Base-by-base conservation (phyloP, 306 rosid species). In the Corylus americana region DNA sequence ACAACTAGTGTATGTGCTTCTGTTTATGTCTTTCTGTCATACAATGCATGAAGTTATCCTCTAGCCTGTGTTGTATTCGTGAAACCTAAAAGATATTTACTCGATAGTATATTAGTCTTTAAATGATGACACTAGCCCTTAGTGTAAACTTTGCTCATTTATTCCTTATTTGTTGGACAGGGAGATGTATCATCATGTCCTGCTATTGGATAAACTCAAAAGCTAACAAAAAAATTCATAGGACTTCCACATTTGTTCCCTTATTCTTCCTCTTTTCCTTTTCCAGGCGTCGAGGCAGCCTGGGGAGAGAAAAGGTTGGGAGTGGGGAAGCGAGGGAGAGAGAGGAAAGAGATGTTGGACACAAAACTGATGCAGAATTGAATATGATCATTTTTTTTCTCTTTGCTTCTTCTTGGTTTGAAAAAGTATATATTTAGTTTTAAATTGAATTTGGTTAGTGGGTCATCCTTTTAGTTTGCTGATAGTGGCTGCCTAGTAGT, bases 391-490 rank as follows among this genome's bases (percentile, higher is more conserved):
- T 50, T 77, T 77, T 71, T 42, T 42, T 42, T 42, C 45, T 42
- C 45, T 42, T 42, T 42, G 45, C 45, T 42, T 42, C 45, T 42
- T 42, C 45, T 6, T 42, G 45, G 45, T 7, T 42, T 42, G 45
- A 5, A 42, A 42, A 42, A 42, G 45, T 42, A 42, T 42, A 42
- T 42, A 42, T 42, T 42, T 42, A 42, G 45, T 42, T 42, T 42
- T 42, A 42, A 12, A 48, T 44, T 61, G 45, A 72, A 55, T 74
- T 78, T 71, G 59, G 55, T 79, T 51, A 16, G 54, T 54, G 74
- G 71, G 59, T 18, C 59, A 44, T 1, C 69, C n/a, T 76, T 80
- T 74, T 76, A 55, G 17, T 69, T 78, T 49, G 74, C 37, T 79
- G 49, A 74, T 70, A 55, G 22, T 14, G 20, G 11, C 47, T 64